phyloP scores from a whole-genome alignment of 2,329 filamentous ascomycete species.

The Sarocladium oryzae region DNA sequence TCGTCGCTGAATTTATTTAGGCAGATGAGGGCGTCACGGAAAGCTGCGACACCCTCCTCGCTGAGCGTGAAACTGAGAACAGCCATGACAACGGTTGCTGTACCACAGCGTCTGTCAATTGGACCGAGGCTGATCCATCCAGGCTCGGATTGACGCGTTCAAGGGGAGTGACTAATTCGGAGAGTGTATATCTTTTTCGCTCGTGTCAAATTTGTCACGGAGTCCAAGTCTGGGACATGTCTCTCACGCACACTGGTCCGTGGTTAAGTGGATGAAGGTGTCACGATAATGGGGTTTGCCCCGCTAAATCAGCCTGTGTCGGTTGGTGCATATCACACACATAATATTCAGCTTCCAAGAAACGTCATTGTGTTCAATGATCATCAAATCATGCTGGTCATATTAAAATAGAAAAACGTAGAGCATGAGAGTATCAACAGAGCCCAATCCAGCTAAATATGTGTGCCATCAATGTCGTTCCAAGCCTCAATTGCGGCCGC shows the following conservation, averaged over 20 bases:
- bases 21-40: conserved; percentile 69
- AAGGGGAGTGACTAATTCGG: too few relatives aligned
- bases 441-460: too few relatives aligned
- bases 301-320: not conserved
- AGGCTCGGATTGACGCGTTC: too few relatives aligned
- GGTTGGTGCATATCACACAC: not conserved
- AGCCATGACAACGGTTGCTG: conserved; percentile 39
- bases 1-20: conserved; percentile 75
- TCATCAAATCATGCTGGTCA: not conserved
- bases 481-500: too few relatives aligned
- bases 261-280: not conserved
- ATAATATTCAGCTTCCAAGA: not conserved
- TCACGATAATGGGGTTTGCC: not conserved
- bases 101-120: not conserved
- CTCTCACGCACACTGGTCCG: not conserved
- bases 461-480: too few relatives aligned
- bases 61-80: conserved; percentile 67
- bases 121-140: not conserved
- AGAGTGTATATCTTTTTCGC: too few relatives aligned
- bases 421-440: too few relatives aligned
- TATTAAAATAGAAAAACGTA: not conserved
- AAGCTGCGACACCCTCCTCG: conserved; percentile 62
- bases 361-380: not conserved
- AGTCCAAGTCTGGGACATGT: not conserved
- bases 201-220: too few relatives aligned